A percentile compares a stretch with the other conserved stretches of the same genome.
Conservation (phyloP, 805 yeast genomes). For the Barnettozyma pratensis region DNA sequence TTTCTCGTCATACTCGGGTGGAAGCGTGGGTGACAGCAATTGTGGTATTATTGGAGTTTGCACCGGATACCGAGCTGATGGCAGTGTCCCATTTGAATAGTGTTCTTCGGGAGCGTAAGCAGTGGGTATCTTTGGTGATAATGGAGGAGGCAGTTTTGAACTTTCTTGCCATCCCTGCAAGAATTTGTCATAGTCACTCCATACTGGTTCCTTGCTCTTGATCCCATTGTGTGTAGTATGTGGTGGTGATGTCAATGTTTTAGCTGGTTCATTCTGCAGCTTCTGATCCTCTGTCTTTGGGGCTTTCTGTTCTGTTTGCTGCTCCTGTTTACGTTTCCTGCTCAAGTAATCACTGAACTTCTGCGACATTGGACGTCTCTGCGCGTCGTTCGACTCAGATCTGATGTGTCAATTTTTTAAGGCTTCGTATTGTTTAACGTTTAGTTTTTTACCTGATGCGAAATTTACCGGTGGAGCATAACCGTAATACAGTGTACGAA, state of each 20-base stretch:
- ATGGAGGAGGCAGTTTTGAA: constrained; percentile 8
- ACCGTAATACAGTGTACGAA: not conserved
- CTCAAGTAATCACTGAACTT: constrained; percentile 8
- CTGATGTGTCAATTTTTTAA: no score
- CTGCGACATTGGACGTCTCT: constrained; percentile 2
- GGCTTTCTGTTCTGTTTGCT: no score
- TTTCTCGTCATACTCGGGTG: not conserved
- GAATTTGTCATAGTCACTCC: not conserved
- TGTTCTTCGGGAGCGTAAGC: not conserved
- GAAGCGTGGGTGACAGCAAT: constrained; percentile 15
- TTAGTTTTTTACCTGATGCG: no score
- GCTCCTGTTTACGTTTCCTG: not conserved
- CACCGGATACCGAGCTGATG: no score
- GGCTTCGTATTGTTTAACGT: no score
- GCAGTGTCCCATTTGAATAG: no score
- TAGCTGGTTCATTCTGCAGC: not conserved
- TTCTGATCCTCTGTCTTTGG: not conserved
- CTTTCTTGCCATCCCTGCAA: not conserved
- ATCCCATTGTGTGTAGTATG: no score
- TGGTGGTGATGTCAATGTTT: no score
- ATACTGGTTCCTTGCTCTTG: not conserved
- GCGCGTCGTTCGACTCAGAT: no score
- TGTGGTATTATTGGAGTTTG: not conserved
- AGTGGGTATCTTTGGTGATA: constrained; percentile 13
- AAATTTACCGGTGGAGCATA: no score